Base-by-base conservation (phyloP, 495 filamentous ascomycete species). In the Penicillium parvum region DNA sequence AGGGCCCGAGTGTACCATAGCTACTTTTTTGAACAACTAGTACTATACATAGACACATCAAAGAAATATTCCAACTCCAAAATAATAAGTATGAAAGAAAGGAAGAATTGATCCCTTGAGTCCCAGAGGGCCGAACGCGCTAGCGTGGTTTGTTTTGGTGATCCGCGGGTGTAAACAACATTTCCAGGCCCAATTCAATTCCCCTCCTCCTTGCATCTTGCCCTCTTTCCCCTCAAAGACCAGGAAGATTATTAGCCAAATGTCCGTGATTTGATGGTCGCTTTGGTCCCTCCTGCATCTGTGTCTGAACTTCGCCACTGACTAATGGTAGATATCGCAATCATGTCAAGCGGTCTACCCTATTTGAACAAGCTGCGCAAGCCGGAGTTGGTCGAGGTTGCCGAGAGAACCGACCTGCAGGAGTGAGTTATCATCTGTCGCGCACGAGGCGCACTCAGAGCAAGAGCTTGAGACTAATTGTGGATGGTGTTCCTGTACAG, bases 281-380 rank as follows among this genome's bases (percentile, higher is more conserved):
- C 23, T 50, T 45, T 45, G 34, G 15, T 40, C 37, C 16, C 15
- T 44, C 37, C 38, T 27, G 16, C n/a, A n/a, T n/a, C n/a, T n/a
- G n/a, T n/a, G n/a, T n/a, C n/a, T n/a, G n/a, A n/a, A n/a, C n/a
- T n/a, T n/a, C n/a, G n/a, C n/a, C n/a, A n/a, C 32, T 35, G 32
- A 37, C 41, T 23, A 28, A 20, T 16, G 9, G 14, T 35, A 44
- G 29, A 32, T 45, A 33, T 45, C 47, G 28, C 53, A 51, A 72
- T 57, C 40, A 83, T 85, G 78, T 73, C 79, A 25, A 61, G 62
- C 46, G 69, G 55, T 47, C 67, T 75, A 33, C 79, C 82, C 52
- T 97, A 84, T 82, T 75, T 96, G 53, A 78, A 82, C 51, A 80
- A 81, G 59, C 84, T 94, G 75, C 83, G 84, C 67, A 97, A 96